Base-by-base conservation (phyloP, 208 protist genomes). In the Trypanosoma scelopori region DNA sequence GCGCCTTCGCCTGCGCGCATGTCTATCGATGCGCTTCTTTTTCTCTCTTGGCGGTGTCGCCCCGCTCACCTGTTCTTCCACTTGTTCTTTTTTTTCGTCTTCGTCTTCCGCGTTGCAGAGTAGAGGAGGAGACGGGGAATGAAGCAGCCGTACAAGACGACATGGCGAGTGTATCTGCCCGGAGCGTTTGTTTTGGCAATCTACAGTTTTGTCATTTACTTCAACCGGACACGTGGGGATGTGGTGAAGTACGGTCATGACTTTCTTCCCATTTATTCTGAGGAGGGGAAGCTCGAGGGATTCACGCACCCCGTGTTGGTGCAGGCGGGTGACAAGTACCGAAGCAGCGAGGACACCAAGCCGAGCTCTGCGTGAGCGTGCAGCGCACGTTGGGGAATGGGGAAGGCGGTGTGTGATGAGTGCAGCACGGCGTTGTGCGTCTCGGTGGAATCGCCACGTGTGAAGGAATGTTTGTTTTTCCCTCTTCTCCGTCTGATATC, bases 231-330 rank as follows among this genome's bases (percentile, higher is more conserved):
- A 0, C 77, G 78, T 11, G 67, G 64, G 0, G 76, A 82, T 3
- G 79, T 84, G 16, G 70, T 95, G 47, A 95, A 95, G 55, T 80
- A 83, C 56, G 89, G 84, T 3, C 85, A 95, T 64, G 89, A 95
- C 50, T 93, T 95, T 59, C 71, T 92, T 3, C 89, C 89, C 39
- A 92, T 95, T 55, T 95, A 95, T 62, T 88, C 84, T 6, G 85
- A 92, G 42, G 86, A 92, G 23, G 89, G 89, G 16, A 92, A 91
- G 58, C 69, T 95, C 1, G 82, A 92, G 66, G 89, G 89, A 25
- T 95, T 95, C 60, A 95, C 89, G 12, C 89, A 95, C 58, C 89
- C 89, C 0, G 83, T 89, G 27, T 61, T 95, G 16, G 89, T 95
- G 16, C 73, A 85, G 41, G 89, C 86, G 0, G 89, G 81, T 18